These are phyloP conservation scores for Rehmannia glutinosa DNA, from an alignment of 257 asterid species.

Conservation along the genomic window DNA sequence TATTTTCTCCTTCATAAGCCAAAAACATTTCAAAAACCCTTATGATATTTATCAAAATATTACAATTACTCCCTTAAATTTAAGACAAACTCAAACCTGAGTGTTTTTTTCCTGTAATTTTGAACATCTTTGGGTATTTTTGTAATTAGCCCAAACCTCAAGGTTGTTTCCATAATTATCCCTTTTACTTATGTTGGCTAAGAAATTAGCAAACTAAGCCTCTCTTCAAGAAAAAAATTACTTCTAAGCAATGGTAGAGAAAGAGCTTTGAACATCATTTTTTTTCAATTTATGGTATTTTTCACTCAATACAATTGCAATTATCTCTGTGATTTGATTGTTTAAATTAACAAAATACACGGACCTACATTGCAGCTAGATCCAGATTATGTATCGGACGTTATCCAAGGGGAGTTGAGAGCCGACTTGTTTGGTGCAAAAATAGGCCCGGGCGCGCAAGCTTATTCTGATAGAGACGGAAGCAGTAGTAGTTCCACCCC, in stretches of 20 bases:
- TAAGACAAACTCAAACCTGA: no score
- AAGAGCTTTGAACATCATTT: not conserved
- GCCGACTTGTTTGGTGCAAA: constrained; percentile 34
- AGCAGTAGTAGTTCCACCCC: constrained; percentile 44
- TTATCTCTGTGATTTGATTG: not conserved
- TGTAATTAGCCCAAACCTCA: no score
- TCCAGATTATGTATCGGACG: constrained; percentile 42
- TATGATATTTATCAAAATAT: no score
- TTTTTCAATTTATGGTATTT: no score
- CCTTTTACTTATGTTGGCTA: not conserved
- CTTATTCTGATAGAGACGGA: constrained; percentile 31
- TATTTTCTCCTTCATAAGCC: no score
- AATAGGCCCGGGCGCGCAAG: constrained; percentile 15
- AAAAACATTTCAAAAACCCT: no score
- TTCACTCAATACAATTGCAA: not conserved
- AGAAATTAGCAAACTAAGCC: not conserved
- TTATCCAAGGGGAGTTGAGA: constrained; percentile 46
- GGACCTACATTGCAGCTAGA: constrained; percentile 49
- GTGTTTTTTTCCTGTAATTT: not conserved
- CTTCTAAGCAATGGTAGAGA: not conserved
- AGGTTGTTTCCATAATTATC: no score
- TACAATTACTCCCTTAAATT: no score
- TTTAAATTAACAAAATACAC: not conserved
- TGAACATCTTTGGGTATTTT: no score
- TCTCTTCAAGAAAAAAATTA: not conserved